Conservation (phyloP, 1,284 basidiomycete species). For the Papiliotrema laurentii region DNA sequence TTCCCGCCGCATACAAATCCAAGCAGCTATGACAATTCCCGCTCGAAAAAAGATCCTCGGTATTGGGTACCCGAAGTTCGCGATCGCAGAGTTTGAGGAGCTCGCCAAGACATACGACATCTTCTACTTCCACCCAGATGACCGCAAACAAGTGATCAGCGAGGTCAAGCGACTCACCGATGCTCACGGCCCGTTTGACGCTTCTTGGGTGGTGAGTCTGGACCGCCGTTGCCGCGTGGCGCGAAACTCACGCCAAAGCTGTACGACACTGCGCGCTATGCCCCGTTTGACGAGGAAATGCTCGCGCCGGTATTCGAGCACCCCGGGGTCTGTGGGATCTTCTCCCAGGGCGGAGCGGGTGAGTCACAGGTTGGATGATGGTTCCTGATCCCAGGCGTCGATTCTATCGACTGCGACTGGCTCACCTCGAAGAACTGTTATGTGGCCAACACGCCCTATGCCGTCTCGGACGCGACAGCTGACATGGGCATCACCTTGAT, state of each 20-base stretch:
- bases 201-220: conserved; percentile 21
- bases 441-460: conserved; percentile 25
- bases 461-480: conserved; percentile 25
- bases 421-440: conserved; percentile 14
- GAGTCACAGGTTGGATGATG: neutral
- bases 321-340: conserved; percentile 19
- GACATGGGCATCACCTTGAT: conserved; percentile 24
- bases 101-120: conserved; percentile 22
- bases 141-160: conserved; percentile 18
- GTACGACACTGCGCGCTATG: conserved; percentile 21
- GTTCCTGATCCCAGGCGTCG: conserved; percentile 10
- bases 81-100: conserved; percentile 18
- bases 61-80: conserved; percentile 27
- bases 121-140: conserved; percentile 24
- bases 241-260: conserved; percentile 4
- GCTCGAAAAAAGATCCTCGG: conserved; percentile 20
- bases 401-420: conserved; percentile 17
- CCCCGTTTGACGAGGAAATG: conserved; percentile 22
- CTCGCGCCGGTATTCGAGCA: conserved; percentile 16
- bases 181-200: conserved; percentile 27
- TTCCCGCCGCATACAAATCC: too few species aligned
- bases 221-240: neutral
- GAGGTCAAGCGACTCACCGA: conserved; percentile 22
- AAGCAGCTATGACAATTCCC: conserved; percentile 1
- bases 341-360: conserved; percentile 21